Percentiles rank a stretch among this genome's conserved stretches.
Evolutionary conservation across 2,329 filamentous ascomycete species (phyloP).

Genomic region (Fonsecaea monophora): DNA sequence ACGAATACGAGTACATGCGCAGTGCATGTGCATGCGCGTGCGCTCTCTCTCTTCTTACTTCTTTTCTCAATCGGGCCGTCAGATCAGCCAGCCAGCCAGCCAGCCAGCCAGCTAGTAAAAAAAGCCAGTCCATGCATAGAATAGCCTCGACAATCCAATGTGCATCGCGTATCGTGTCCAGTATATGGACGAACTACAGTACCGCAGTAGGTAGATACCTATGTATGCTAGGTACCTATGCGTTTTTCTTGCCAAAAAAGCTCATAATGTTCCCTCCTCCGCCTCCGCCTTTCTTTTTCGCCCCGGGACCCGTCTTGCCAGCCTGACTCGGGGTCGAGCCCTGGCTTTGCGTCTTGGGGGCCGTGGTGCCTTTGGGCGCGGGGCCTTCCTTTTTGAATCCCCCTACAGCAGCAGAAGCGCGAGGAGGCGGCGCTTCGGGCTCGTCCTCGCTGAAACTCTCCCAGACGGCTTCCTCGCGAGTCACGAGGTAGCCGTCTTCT

Average conservation of each 20-base stretch:
- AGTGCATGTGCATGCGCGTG: no score
- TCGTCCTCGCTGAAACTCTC: constrained; percentile 95
- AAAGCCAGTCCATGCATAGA: no score
- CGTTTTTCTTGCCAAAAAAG: constrained; percentile 80
- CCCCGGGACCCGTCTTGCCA: constrained; percentile 33
- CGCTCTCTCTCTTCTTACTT: no score
- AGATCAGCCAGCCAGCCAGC: no score
- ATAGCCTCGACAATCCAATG: no score
- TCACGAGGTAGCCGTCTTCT: constrained; percentile 90
- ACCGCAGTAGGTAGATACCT: no score
- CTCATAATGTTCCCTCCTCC: constrained; percentile 83
- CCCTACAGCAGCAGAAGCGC: constrained; percentile 8
- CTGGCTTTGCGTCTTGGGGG: constrained; percentile 51
- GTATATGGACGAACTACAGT: no score
- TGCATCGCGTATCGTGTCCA: no score
- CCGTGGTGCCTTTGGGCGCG: constrained; percentile 43
- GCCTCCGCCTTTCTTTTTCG: constrained; percentile 59
- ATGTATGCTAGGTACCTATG: background rate
- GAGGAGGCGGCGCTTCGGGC: constrained; percentile 57
- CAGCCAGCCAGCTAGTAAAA: no score
- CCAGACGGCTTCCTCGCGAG: constrained; percentile 82
- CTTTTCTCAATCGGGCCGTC: no score
- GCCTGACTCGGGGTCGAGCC: constrained; percentile 55
- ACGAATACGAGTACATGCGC: no score
- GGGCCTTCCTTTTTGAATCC: constrained; percentile 12